Evolutionary conservation across 495 filamentous ascomycete species (phyloP).

Genomic region (Penicillium antarcticum): DNA sequence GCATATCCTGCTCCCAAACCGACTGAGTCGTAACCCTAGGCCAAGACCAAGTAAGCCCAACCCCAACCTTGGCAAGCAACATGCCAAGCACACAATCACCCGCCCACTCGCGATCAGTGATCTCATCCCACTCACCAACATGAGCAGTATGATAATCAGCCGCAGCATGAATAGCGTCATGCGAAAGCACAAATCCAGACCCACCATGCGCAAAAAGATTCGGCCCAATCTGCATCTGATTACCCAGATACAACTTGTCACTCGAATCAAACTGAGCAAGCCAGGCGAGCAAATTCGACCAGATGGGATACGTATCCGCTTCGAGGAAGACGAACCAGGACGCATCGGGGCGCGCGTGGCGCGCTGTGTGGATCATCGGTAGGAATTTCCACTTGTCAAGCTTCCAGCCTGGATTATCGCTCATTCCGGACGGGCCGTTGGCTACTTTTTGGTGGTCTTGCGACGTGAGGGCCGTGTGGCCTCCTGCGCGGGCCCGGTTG

Average conservation of each 20-base stretch:
- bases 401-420: slow-evolving; percentile 53
- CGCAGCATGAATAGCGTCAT: slow-evolving; percentile 29
- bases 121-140: slow-evolving; percentile 25
- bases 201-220: slow-evolving; percentile 63
- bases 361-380: slow-evolving; percentile 58
- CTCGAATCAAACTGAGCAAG: slow-evolving; percentile 46
- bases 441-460: slow-evolving; percentile 28
- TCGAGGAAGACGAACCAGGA: slow-evolving; percentile 71
- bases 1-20: slow-evolving; percentile 39
- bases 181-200: slow-evolving; percentile 56
- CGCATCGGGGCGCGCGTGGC: slow-evolving; percentile 43
- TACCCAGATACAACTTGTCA: slow-evolving; percentile 52
- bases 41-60: slow-evolving; percentile 33
- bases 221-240: slow-evolving; percentile 43
- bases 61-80: slow-evolving; percentile 32
- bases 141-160: slow-evolving; percentile 13
- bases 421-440: slow-evolving; percentile 33
- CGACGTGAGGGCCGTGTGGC: slow-evolving; percentile 26
- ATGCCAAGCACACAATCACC: slow-evolving; percentile 47
- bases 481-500: slow-evolving; percentile 34
- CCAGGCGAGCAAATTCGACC: slow-evolving; percentile 60
- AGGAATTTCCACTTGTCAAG: slow-evolving; percentile 73
- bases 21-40: slow-evolving; percentile 31
- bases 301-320: slow-evolving; percentile 64
- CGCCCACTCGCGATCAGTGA: slow-evolving; percentile 33